Evolutionary conservation across 441 rosid genomes (phyloP), one percentile per base, ranked within the genome.

Genomic region (Pelargonium citronellum): DNA sequence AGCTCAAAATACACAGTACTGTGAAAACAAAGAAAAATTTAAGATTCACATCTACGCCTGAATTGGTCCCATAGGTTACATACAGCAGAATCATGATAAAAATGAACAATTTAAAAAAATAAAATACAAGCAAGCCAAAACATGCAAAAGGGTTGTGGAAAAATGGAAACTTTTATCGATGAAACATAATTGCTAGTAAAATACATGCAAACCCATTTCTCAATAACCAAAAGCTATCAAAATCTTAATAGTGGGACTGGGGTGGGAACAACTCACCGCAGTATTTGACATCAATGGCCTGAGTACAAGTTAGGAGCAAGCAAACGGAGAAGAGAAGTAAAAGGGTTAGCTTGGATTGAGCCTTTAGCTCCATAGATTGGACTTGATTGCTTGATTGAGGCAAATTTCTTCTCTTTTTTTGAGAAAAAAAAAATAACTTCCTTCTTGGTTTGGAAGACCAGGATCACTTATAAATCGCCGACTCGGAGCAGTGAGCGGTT

Each of bases 201-300:
- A 51, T 51, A 51, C n/a, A n/a, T 51, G 19, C 58, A 51, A 51
- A n/a, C 58, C 58, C 58, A 51, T 0, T 51, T 51, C 58, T 15
- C 15, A 51, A n/a, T 20, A 51, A 17, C 58, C 5, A 51, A 51
- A 51, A 17, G 58, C 5, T 1, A 51, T 15, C 58, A 51, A 51
- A 51, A 12, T 49, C n/a, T 16, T 49, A 51, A 13, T 10, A 12
- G n/a, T 12, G 55, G 15, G 55, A 11, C 27, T 24, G 27, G 27
- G 1, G 27, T 24, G 27, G 27, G 27, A 24, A 24, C 27, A 24
- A 51, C 19, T 51, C 5, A 51, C 58, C 58, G n/a, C 58, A 51
- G 58, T 51, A 85, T 53, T 67, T 67, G 77, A 83, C 73, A 63
- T 20, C 20, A 13, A 75, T 78, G 69, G 83, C 81, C 34, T 68